Base-by-base conservation (phyloP, 139 green algal genomes). In the Ulvella scutata region DNA sequence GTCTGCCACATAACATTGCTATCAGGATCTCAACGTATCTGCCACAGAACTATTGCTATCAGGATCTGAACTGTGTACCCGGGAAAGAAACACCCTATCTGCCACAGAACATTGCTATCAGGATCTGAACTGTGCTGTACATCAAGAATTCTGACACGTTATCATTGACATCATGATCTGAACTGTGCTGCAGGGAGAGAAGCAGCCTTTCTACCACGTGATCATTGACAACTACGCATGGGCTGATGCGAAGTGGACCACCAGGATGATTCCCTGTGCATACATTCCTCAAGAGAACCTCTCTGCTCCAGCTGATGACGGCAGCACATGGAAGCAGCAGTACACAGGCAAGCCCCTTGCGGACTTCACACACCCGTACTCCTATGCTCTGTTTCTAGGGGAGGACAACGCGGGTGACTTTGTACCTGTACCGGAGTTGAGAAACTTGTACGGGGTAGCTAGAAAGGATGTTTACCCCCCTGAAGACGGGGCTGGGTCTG, bases 361-460 rank as follows among this genome's bases (percentile, higher is more conserved):
- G n/a, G 10, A n/a, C 51, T 67, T 67, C 51, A 67, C 33, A n/a
- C 51, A 67, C 51, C 51, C 51, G n/a, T 67, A 67, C 51, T n/a
- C 31, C n/a, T 67, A 67, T 26, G n/a, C 33, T 26, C 33, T 67
- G n/a, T 67, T 67, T 26, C 51, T 67, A n/a, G 51, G 51, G 9
- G 0, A n/a, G 9, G 51, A 67, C 51, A 67, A 67, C 51, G n/a
- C 2, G n/a, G 51, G 51, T 1, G 51, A 67, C 51, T 31, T 67
- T 10, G 51, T 67, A 26, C 51, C 51, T 6, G 13, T 26, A 26
- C 51, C 51, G 51, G n/a, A 67, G 51, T 26, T 67, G 51, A n/a
- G 51, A n/a, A 67, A 67, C 51, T 10, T 67, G 51, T 67, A 67
- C 51, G 2, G 51, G n/a, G 51, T 29, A 26, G n/a, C 10, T n/a